Conservation (phyloP, 2,329 filamentous ascomycete species). For the Colletotrichum neosansevieriae region DNA sequence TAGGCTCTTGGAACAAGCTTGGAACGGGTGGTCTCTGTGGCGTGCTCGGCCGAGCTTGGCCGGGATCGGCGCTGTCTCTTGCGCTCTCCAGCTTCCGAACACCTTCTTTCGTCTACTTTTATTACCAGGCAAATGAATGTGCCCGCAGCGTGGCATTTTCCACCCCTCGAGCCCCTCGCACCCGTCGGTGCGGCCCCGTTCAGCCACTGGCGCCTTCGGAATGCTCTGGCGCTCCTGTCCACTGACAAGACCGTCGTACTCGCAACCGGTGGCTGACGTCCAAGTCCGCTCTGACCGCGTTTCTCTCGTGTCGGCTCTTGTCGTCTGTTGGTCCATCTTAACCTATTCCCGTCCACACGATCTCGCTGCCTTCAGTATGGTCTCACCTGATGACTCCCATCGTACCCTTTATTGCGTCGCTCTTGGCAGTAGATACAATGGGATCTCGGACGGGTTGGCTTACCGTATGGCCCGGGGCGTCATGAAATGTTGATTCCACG, state of each 20-base stretch:
- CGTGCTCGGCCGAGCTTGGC: slow-evolving; percentile 12
- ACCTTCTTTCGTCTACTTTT: neutral
- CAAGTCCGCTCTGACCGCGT: slow-evolving; percentile 29
- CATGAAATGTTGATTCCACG: slow-evolving; percentile 6
- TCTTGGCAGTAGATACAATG: slow-evolving; percentile 15
- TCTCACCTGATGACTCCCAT: slow-evolving; percentile 4
- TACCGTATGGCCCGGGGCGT: slow-evolving; percentile 1
- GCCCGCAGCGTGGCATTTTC: slow-evolving; percentile 10
- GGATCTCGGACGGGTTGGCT: neutral
- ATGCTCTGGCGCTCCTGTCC: slow-evolving; percentile 1
- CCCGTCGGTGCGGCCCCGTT: slow-evolving; percentile 23
- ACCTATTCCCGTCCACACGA: slow-evolving; percentile 7
- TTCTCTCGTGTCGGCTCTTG: slow-evolving; percentile 28
- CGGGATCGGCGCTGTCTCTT: neutral
- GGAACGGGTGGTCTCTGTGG: slow-evolving; percentile 26
- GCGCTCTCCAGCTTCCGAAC: slow-evolving; percentile 3
- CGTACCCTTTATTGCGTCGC: neutral
- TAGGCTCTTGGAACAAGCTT: neutral
- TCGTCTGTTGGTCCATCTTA: slow-evolving; percentile 13
- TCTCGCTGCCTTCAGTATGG: slow-evolving; percentile 33
- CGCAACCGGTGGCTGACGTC: slow-evolving; percentile 22
- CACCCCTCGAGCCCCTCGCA: slow-evolving; percentile 31
- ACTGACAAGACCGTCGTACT: slow-evolving; percentile 11
- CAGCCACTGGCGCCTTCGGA: slow-evolving; percentile 18
- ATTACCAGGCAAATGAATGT: neutral